Evolutionary conservation across 805 yeast species (phyloP).

Genomic region (Pichia nakasei): DNA sequence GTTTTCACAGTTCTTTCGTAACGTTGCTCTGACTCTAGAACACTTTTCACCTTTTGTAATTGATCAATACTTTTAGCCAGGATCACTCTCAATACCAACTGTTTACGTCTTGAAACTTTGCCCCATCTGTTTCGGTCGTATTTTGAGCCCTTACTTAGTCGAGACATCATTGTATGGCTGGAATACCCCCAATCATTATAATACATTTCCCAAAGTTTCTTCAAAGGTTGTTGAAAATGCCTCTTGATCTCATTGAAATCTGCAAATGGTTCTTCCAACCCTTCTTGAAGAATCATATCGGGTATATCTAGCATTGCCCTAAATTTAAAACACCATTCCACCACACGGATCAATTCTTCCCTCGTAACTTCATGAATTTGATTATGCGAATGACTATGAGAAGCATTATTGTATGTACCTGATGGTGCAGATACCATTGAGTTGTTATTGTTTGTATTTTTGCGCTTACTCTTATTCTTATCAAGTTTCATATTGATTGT

Average conservation of each 20-base stretch:
- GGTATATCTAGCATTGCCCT: conserved; percentile 22
- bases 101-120: conserved; percentile 35
- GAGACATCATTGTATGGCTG: conserved; percentile 14
- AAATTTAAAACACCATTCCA: conserved; percentile 26
- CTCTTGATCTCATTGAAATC: conserved; percentile 13
- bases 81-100: conserved; percentile 62
- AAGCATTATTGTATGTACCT: background rate
- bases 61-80: conserved; percentile 33
- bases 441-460: conserved; percentile 8
- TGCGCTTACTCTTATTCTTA: background rate
- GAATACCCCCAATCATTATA: conserved; percentile 18
- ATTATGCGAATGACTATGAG: background rate
- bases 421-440: background rate
- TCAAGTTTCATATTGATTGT: conserved; percentile 5
- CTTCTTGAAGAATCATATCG: conserved; percentile 18
- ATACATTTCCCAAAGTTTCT: conserved; percentile 15
- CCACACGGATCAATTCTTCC: conserved; percentile 20
- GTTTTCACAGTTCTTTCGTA: conserved; percentile 21
- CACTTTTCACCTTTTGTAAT: conserved; percentile 17
- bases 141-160: conserved; percentile 11
- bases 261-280: conserved; percentile 15
- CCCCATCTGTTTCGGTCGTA: conserved; percentile 37
- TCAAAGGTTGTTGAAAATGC: conserved; percentile 11
- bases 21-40: conserved; percentile 23
- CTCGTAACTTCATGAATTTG: conserved; percentile 13